Conservation (phyloP, 352 stramenopile species). For the Blastocystis sp. region DNA sequence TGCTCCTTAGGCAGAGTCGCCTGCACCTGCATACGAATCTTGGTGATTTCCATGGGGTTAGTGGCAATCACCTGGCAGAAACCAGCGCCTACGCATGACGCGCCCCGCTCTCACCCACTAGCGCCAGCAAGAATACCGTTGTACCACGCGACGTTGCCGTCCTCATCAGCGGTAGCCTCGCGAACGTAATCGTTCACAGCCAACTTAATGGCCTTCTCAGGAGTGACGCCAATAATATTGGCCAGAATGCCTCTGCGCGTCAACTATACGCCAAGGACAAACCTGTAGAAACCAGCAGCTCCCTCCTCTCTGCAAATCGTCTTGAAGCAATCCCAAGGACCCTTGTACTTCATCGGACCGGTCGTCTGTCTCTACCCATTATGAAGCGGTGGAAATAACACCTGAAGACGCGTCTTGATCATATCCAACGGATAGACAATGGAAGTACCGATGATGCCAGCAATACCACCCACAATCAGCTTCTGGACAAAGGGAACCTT, state of each 20-base stretch:
- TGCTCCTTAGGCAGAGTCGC: slow-evolving; percentile 77
- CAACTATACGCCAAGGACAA: not conserved
- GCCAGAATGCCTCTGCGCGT: slow-evolving; percentile 75
- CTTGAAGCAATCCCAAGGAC: slow-evolving; percentile 77
- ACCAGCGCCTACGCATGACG: slow-evolving; percentile 74
- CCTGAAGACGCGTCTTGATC: slow-evolving; percentile 87
- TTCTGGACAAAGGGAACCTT: slow-evolving; percentile 81
- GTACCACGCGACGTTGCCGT: slow-evolving; percentile 76
- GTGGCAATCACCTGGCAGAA: slow-evolving; percentile 81
- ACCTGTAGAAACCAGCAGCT: slow-evolving; percentile 77
- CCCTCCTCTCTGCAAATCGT: slow-evolving; percentile 78
- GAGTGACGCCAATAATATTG: slow-evolving; percentile 80
- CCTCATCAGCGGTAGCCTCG: slow-evolving; percentile 76
- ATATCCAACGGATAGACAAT: slow-evolving; percentile 86
- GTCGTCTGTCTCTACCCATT: slow-evolving; percentile 67
- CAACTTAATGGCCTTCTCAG: slow-evolving; percentile 86
- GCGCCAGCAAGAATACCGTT: slow-evolving; percentile 78
- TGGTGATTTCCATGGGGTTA: slow-evolving; percentile 86
- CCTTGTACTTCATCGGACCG: slow-evolving; percentile 75
- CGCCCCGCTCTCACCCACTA: slow-evolving; percentile 56
- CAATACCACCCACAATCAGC: slow-evolving; percentile 81
- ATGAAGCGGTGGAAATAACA: slow-evolving; percentile 53
- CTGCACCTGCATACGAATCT: slow-evolving; percentile 85
- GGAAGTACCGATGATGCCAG: slow-evolving; percentile 80
- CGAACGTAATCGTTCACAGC: slow-evolving; percentile 85